Evolutionary conservation across 108 stramenopile genomes (phyloP).

Genomic region (Skeletonema potamos): DNA sequence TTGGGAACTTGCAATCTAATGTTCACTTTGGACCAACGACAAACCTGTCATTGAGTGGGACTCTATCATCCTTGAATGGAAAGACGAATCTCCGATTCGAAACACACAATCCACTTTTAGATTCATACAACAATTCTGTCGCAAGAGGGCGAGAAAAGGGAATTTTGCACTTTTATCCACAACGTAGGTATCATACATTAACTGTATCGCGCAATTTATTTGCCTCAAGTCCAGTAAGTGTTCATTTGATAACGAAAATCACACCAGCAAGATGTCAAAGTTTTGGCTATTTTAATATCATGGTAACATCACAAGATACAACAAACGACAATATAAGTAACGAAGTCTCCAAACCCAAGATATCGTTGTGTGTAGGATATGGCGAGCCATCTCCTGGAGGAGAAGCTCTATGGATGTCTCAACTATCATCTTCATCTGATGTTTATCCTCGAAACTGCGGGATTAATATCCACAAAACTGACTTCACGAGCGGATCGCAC

Average conservation of each 20-base stretch:
- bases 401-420: conserved; percentile 9
- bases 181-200: conserved; percentile 9
- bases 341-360: conserved; percentile 8
- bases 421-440: conserved; percentile 6
- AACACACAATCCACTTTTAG: not conserved
- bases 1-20: conserved; percentile 26
- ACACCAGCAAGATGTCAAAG: not conserved
- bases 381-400: conserved; percentile 13
- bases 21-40: conserved; percentile 19
- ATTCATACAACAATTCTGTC: not conserved
- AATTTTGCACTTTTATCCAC: not conserved
- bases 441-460: conserved; percentile 16
- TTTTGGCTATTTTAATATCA: not conserved
- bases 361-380: conserved; percentile 25
- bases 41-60: conserved; percentile 11
- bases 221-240: conserved; percentile 1
- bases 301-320: conserved; percentile 4
- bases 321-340: conserved; percentile 3
- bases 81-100: conserved; percentile 16
- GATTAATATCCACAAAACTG: conserved; percentile 6
- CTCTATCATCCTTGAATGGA: conserved; percentile 24
- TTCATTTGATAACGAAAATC: conserved; percentile 5
- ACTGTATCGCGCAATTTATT: conserved; percentile 7
- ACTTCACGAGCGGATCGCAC: not conserved
- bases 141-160: conserved; percentile 1